Conservation (phyloP, 2,329 filamentous ascomycete genomes). For the Sporothrix phasma region DNA sequence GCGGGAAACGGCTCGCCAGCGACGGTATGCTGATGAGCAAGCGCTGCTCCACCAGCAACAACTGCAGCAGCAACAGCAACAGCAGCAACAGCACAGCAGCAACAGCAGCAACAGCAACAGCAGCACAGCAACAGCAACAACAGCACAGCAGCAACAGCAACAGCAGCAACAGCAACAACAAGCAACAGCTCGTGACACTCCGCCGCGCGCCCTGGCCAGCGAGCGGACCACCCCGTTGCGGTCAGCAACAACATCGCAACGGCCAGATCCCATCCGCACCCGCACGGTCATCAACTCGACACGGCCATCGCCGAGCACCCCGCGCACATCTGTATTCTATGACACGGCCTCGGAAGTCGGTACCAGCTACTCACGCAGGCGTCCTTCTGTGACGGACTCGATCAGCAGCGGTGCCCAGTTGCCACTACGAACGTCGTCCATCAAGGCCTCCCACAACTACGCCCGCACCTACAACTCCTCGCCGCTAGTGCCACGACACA, state of each 20-base stretch:
- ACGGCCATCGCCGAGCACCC: constrained; percentile 37
- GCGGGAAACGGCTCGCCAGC: constrained; percentile 37
- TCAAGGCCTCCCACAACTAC: constrained; percentile 34
- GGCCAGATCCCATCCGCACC: constrained; percentile 11
- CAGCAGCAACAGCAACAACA: constrained; percentile 25
- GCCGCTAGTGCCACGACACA: constrained; percentile 42
- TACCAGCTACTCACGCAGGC: constrained; percentile 27
- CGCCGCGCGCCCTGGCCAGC: constrained; percentile 33
- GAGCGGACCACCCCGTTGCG: constrained; percentile 33
- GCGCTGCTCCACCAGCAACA: constrained; percentile 17
- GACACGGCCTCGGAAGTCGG: constrained; percentile 29
- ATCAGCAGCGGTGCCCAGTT: constrained; percentile 26
- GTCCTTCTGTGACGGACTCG: constrained; percentile 41
- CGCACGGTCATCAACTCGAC: constrained; percentile 8
- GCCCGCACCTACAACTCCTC: constrained; percentile 48
- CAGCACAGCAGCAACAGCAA: background rate
- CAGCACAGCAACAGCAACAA: background rate
- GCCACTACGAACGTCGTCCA: constrained; percentile 34
- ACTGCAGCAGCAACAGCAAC: background rate
- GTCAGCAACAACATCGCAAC: background rate
- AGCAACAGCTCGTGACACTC: constrained; percentile 28
- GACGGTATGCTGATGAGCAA: constrained; percentile 34
- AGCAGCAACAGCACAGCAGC: constrained; percentile 27
- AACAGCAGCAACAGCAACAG: constrained; percentile 18
- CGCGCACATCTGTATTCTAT: constrained; percentile 39